Evolutionary conservation across 2,329 filamentous ascomycete genomes (phyloP).

Genomic region (Ceratocystis smalleyi): DNA sequence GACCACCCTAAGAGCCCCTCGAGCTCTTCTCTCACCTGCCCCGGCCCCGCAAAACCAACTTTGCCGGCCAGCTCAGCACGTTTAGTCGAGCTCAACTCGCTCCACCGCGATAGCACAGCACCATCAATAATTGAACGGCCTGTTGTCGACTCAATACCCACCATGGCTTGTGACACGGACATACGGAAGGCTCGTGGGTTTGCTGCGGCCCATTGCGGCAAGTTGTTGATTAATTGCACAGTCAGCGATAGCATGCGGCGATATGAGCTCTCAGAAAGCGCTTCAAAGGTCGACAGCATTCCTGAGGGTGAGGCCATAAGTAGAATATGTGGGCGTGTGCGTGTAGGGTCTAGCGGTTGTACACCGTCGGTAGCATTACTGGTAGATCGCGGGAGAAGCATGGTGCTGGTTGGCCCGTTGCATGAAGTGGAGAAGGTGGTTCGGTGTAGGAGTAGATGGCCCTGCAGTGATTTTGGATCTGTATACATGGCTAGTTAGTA

Average conservation of each 20-base stretch:
- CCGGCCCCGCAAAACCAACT: constrained; percentile 50
- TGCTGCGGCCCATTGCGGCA: constrained; percentile 62
- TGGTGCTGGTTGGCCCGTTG: constrained; percentile 58
- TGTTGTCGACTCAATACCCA: constrained; percentile 42
- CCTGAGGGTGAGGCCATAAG: constrained; percentile 64
- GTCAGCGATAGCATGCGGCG: constrained; percentile 69
- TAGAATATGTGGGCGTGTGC: constrained; percentile 32
- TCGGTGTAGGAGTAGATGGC: constrained; percentile 70
- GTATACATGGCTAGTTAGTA: constrained; percentile 12
- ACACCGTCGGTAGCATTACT: constrained; percentile 19
- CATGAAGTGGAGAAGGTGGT: constrained; percentile 75
- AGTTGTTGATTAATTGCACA: constrained; percentile 59
- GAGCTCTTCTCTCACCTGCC: constrained; percentile 54
- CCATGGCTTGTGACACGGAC: constrained; percentile 32
- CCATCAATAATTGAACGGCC: constrained; percentile 64
- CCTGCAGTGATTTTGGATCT: constrained; percentile 89
- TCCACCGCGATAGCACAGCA: constrained; percentile 56
- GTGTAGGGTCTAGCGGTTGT: constrained; percentile 19
- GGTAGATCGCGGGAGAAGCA: constrained; percentile 52
- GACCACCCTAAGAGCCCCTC: constrained; percentile 46
- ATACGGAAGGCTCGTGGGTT: constrained; percentile 69
- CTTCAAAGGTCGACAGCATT: constrained; percentile 57
- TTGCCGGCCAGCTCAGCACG: constrained; percentile 58
- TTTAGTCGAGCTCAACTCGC: constrained; percentile 56
- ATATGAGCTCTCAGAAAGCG: constrained; percentile 66